Base-by-base conservation (phyloP, 805 yeast species). In the Wickerhamiella kurtzmanii region DNA sequence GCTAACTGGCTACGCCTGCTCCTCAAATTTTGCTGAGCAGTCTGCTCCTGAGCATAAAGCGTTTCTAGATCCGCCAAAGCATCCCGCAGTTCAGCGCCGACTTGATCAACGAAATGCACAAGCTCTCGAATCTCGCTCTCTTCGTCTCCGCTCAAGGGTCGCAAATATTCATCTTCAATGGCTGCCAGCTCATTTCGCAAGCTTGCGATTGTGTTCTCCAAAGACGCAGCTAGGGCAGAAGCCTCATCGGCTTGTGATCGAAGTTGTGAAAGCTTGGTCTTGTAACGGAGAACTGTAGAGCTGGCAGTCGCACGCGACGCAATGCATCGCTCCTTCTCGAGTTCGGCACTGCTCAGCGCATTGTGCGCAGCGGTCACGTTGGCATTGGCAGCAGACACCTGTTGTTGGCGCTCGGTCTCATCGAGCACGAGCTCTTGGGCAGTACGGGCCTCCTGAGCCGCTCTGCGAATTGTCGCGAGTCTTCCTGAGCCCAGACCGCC, bases 261-360 rank as follows among this genome's bases (percentile, higher is more conserved):
- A 9, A 9, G 22, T 21, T 17, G 41, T 13, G 20, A 6, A 15
- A 38, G 22, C 9, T 38, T 8, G 41, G 22, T 15, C 16, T 18
- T 17, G 41, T 18, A 25, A 4, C 41, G 41, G 20, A 35, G 19
- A 38, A 16, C 21, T 25, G 4, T 36, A 4, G n/a, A 4, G 20
- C 28, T 16, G 3, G 47, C 46, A 21, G 35, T 22, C 19, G 41
- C 36, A 17, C 39, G 41, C 3, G 44, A 18, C 3, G 37, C 22
- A 6, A 37, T 16, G 25, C 37, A 35, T n/a, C 18, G 40, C 2
- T 62, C 60, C 38, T 68, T 73, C 59, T 81, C 76, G 46, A 66
- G 70, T 13, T 74, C 69, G 52, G 82, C 72, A 13, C 65, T 60
- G 46, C 76, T 77, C 56, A 85, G 68, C 2, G 80, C 74, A 54